A percentile compares a stretch with the other conserved stretches of the same genome.
Conservation (phyloP, 148 eudicot species). For the Chenopodium formosanum region DNA sequence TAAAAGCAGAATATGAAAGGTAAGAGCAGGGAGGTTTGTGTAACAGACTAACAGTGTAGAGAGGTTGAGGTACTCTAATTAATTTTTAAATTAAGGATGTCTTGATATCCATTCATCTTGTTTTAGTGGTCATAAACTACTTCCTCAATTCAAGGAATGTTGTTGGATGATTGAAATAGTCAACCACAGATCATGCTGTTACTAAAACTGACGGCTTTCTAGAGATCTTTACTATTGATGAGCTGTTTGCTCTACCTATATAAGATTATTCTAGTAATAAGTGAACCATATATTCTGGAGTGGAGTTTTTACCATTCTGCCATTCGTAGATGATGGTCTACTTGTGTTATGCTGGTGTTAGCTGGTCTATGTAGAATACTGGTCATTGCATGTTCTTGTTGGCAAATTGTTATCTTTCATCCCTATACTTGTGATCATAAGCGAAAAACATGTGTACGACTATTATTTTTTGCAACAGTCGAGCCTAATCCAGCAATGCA, state of each 20-base stretch:
- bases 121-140: no score
- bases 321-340: background rate
- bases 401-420: background rate
- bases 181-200: background rate
- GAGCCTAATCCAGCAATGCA: background rate
- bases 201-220: background rate
- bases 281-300: background rate
- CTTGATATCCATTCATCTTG: no score
- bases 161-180: background rate
- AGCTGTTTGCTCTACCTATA: background rate
- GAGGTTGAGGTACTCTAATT: no score
- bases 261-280: background rate
- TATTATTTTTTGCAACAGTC: background rate
- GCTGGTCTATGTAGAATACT: background rate
- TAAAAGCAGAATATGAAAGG: no score
- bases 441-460: background rate
- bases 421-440: background rate
- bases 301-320: background rate
- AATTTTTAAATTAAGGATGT: no score
- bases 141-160: background rate
- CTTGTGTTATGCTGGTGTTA: background rate
- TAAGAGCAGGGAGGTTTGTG: no score
- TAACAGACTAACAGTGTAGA: no score
- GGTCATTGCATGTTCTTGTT: background rate
- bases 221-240: background rate